These are phyloP conservation scores for Fonsecaea monophora DNA, from an alignment of 2,329 filamentous ascomycete species.

Conservation along the genomic window DNA sequence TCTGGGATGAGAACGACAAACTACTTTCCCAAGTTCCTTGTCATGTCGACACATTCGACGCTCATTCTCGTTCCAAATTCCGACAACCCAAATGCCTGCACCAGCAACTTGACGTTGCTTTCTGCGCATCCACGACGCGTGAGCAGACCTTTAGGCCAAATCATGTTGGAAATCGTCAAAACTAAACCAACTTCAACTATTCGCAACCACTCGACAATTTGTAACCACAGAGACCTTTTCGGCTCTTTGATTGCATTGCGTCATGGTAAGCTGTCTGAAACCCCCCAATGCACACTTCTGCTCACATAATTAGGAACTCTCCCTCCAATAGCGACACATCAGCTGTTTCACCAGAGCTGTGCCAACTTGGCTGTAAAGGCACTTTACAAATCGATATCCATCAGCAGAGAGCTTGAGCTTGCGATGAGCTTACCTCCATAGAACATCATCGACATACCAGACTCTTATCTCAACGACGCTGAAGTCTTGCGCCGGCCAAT, in stretches of 20 bases:
- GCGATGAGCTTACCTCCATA: neutral
- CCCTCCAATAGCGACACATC: neutral
- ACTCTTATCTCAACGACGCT: neutral
- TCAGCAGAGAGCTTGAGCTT: neutral
- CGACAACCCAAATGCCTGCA: no score
- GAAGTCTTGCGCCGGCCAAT: neutral
- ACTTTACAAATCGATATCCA: neutral
- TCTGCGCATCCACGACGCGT: no score
- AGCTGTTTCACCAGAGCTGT: neutral
- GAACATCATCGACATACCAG: neutral
- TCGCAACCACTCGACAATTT: neutral
- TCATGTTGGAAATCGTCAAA: no score
- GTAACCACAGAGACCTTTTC: no score
- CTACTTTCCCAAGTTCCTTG: no score
- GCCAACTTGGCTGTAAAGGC: neutral
- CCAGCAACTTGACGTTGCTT: no score
- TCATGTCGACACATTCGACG: no score
- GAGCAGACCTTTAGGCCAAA: no score
- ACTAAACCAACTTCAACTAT: no score
- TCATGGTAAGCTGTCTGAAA: neutral
- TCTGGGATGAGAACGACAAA: no score
- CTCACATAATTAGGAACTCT: neutral
- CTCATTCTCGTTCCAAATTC: no score
- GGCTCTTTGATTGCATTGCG: neutral
- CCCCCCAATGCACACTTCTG: neutral